Evolutionary conservation across 306 rosid species (phyloP), one percentile per base, ranked within the genome.

Genomic region (peach (Prunus persica)): DNA sequence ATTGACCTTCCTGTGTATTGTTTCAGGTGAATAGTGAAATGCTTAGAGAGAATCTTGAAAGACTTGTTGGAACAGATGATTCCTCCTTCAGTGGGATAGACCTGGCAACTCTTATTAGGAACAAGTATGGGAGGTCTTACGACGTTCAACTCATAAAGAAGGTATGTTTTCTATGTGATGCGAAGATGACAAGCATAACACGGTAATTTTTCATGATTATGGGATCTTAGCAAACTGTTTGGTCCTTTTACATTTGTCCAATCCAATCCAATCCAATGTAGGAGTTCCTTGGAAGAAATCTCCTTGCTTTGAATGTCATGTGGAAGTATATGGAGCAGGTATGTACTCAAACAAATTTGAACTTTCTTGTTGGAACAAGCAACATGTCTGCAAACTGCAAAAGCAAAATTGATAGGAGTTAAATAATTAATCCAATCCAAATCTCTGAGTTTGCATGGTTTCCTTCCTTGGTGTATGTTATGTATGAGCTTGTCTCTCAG

Each of bases 261-360:
- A 38, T 38, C 43, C 43, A 38, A 38, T 30, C 38, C 38, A 34
- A 32, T 38, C 43, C 43, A 43, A 78, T 81, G 41, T 73, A 95
- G 98, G 97, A 95, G 86, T 95, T 95, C 89, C 85, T 95, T 93
- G 98, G 98, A 79, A 89, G 93, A 82, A 95, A 90, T 79, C 90
- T 95, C 61, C 92, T 95, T 71, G 98, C 98, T 57, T 68, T 95
- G 89, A 95, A 95, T 82, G 97, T 95, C 88, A 95, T 95, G 98
- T 95, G 98, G 98, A 95, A 95, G 83, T 95, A 89, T 87, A 84
- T 79, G 89, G 98, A 95, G 84, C 98, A 95, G 98, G 98, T 95
- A 83, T 45, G 61, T 76, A 45, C 56, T 57, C 78, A 49, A 45
- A 38, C 73, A 58, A 30, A 43, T 57, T 32, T 56, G 1, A 20